Percentiles rank a stretch among this genome's conserved stretches.
Conservation (phyloP, 176 grass and related monocot species). For the Eremochloa ophiuroides region DNA sequence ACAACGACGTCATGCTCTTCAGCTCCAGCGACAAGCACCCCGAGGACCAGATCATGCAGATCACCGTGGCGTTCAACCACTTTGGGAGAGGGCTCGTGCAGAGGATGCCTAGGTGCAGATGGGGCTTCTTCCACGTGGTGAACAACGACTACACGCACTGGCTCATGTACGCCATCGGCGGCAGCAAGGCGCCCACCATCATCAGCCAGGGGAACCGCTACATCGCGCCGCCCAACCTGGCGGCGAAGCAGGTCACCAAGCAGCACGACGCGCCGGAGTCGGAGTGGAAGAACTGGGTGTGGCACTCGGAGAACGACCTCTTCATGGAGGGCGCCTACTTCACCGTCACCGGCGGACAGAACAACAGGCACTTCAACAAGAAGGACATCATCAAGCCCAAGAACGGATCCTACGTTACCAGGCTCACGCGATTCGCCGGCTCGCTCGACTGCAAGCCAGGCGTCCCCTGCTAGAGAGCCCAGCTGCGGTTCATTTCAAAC, state of each 20-base stretch:
- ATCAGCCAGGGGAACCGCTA: slow-evolving; percentile 88
- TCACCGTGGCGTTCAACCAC: slow-evolving; percentile 89
- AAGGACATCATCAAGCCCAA: slow-evolving; percentile 62
- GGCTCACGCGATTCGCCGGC: slow-evolving; percentile 64
- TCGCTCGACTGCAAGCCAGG: slow-evolving; percentile 42
- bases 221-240: slow-evolving; percentile 61
- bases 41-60: slow-evolving; percentile 65
- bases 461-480: slow-evolving; percentile 55
- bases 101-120: slow-evolving; percentile 86
- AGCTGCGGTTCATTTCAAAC: not conserved
- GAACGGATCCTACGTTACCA: slow-evolving; percentile 47
- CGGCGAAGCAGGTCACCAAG: slow-evolving; percentile 73
- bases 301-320: slow-evolving; percentile 67
- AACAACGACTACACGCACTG: slow-evolving; percentile 97
- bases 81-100: slow-evolving; percentile 79
- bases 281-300: slow-evolving; percentile 77
- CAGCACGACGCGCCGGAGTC: slow-evolving; percentile 35
- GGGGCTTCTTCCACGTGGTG: slow-evolving; percentile 90
- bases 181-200: slow-evolving; percentile 77
- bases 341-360: slow-evolving; percentile 36
- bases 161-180: slow-evolving; percentile 88
- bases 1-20: slow-evolving; percentile 87
- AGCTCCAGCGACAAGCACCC: slow-evolving; percentile 47
- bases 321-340: slow-evolving; percentile 67
- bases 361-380: slow-evolving; percentile 20